phyloP scores from a whole-genome alignment of 352 stramenopile genomes.

The Phytophthora citricola region DNA sequence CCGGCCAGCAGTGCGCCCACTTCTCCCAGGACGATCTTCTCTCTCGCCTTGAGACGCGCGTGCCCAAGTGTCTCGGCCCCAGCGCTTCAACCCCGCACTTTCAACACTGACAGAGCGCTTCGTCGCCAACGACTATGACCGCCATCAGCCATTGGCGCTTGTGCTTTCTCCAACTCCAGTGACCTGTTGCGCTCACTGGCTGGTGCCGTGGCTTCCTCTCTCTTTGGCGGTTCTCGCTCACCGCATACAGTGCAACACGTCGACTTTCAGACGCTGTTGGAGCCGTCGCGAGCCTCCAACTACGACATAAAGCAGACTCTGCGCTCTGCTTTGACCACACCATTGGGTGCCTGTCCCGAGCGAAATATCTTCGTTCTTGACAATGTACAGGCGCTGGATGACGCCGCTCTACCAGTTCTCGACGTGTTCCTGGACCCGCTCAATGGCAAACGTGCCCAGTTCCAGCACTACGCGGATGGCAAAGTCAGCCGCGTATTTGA shows the following conservation, averaged over 20 bases:
- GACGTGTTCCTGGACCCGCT: conserved; percentile 77
- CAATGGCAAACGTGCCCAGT: conserved; percentile 68
- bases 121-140: conserved; percentile 63
- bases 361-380: conserved; percentile 64
- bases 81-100: conserved; percentile 30
- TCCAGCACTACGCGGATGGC: conserved; percentile 48
- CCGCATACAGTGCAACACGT: conserved; percentile 33
- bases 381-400: conserved; percentile 56
- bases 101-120: conserved; percentile 55
- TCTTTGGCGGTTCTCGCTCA: conserved; percentile 34
- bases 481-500: conserved; percentile 49
- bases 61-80: conserved; percentile 51
- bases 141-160: conserved; percentile 55
- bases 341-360: conserved; percentile 49
- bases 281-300: conserved; percentile 37
- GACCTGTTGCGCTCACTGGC: conserved; percentile 38
- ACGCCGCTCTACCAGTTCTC: conserved; percentile 56
- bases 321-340: conserved; percentile 40
- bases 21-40: conserved; percentile 50
- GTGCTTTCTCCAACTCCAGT: conserved; percentile 62
- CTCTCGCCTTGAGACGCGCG: conserved; percentile 46
- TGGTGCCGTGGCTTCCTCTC: conserved; percentile 41
- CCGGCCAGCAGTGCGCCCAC: conserved; percentile 41
- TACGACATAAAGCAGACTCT: conserved; percentile 59
- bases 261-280: conserved; percentile 41